These are phyloP conservation scores for Hyphopichia khmerensis DNA, from an alignment of 1,139 yeast genomes.

Conservation along the genomic window DNA sequence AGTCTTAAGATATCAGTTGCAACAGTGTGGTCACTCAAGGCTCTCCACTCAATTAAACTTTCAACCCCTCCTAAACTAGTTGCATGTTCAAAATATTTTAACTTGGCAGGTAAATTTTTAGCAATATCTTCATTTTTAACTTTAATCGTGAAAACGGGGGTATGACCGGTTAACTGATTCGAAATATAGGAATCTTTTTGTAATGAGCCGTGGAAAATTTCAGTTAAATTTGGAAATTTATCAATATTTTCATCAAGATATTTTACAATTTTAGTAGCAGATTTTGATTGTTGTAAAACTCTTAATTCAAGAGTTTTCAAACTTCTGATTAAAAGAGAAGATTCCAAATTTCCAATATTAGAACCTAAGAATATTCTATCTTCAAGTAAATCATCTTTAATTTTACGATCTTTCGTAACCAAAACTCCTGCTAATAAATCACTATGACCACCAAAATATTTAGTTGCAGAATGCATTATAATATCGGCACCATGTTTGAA, in stretches of 20 bases:
- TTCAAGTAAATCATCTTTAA: conserved; percentile 42
- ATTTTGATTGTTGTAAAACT: conserved; percentile 61
- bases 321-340: conserved; percentile 72
- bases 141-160: conserved; percentile 75
- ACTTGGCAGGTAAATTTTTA: conserved; percentile 58
- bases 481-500: conserved; percentile 1
- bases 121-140: conserved; percentile 57
- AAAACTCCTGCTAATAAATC: conserved; percentile 82
- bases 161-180: conserved; percentile 65
- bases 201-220: conserved; percentile 69
- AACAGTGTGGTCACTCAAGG: conserved; percentile 63
- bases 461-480: conserved; percentile 85
- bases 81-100: conserved; percentile 80
- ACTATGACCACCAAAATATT: conserved; percentile 93
- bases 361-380: conserved; percentile 78
- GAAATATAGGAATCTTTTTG: conserved; percentile 66
- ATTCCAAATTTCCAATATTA: conserved; percentile 73
- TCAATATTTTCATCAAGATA: conserved; percentile 50
- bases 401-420: conserved; percentile 54
- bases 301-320: conserved; percentile 77
- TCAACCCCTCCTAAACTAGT: conserved; percentile 95
- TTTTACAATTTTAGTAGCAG: conserved; percentile 61
- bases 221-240: conserved; percentile 47
- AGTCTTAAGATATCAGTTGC: conserved; percentile 61
- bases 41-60: conserved; percentile 88